Evolutionary conservation across 345 rosid genomes (phyloP).

Genomic region (Sapria himalayana): DNA sequence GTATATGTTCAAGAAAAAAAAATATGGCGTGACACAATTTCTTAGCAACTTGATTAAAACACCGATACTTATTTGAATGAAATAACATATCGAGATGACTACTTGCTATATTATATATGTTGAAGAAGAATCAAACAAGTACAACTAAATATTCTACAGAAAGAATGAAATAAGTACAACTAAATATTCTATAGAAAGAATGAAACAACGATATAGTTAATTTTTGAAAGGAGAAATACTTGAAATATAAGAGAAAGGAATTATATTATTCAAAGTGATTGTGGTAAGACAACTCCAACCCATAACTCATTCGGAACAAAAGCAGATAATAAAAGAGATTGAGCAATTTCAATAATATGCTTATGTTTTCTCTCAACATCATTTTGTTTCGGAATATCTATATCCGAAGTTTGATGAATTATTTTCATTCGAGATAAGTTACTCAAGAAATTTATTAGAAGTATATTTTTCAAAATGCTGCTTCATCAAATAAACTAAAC

Average conservation of each 20-base stretch:
- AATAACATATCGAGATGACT: too few species aligned
- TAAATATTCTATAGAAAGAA: neutral
- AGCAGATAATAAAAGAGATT: neutral
- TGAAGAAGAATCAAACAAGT: too few species aligned
- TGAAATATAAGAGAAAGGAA: neutral
- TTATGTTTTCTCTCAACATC: too few species aligned
- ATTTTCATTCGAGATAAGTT: neutral
- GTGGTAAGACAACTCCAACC: neutral
- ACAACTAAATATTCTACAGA: too few species aligned
- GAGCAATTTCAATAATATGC: neutral
- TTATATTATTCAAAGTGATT: neutral
- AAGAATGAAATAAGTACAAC: neutral
- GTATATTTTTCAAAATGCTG: too few species aligned
- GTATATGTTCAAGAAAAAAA: too few species aligned
- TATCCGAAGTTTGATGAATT: neutral
- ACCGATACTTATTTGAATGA: too few species aligned
- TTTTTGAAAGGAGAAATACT: neutral
- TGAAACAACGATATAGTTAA: neutral
- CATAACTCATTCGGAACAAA: constrained; percentile 2
- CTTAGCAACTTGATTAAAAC: too few species aligned
- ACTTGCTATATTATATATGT: too few species aligned
- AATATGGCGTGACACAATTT: too few species aligned
- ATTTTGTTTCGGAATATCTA: neutral
- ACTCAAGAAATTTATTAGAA: too few species aligned
- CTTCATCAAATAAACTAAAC: neutral